These are phyloP conservation scores for Exophiala phaeomuriformis DNA, from an alignment of 2,329 filamentous ascomycete species.

Conservation along the genomic window DNA sequence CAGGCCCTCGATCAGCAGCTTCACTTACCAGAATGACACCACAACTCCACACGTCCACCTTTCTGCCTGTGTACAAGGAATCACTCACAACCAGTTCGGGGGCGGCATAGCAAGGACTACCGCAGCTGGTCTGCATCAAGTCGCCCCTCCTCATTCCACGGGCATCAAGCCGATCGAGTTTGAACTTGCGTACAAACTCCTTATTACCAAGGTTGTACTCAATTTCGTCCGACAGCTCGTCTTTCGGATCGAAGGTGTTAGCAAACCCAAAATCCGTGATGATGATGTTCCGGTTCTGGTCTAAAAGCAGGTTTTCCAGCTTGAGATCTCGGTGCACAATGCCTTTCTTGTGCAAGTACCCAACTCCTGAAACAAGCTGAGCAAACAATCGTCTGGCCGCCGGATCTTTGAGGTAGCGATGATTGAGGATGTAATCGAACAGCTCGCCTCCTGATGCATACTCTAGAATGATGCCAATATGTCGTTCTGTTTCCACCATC, in stretches of 20 bases:
- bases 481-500: constrained; percentile 95
- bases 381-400: constrained; percentile 86
- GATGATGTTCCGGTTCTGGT: constrained; percentile 97
- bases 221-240: constrained; percentile 83
- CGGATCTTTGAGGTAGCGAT: constrained; percentile 91
- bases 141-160: constrained; percentile 79
- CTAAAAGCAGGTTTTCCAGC: constrained; percentile 87
- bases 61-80: constrained; percentile 90
- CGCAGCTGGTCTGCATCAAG: constrained; percentile 98
- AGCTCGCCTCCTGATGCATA: constrained; percentile 96
- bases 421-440: constrained; percentile 96
- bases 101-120: constrained; percentile 94
- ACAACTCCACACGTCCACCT: constrained; percentile 99
- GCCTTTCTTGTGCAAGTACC: constrained; percentile 96
- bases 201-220: constrained; percentile 80
- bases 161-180: constrained; percentile 69
- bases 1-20: neutral
- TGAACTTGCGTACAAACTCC: constrained; percentile 77
- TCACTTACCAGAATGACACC: constrained; percentile 86
- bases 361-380: constrained; percentile 90
- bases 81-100: constrained; percentile 96
- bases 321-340: constrained; percentile 97
- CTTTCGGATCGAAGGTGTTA: constrained; percentile 86
- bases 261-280: constrained; percentile 99
- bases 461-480: constrained; percentile 97